Base-by-base conservation (phyloP, 2,329 filamentous ascomycete genomes). In the Leptographium lundbergii region DNA sequence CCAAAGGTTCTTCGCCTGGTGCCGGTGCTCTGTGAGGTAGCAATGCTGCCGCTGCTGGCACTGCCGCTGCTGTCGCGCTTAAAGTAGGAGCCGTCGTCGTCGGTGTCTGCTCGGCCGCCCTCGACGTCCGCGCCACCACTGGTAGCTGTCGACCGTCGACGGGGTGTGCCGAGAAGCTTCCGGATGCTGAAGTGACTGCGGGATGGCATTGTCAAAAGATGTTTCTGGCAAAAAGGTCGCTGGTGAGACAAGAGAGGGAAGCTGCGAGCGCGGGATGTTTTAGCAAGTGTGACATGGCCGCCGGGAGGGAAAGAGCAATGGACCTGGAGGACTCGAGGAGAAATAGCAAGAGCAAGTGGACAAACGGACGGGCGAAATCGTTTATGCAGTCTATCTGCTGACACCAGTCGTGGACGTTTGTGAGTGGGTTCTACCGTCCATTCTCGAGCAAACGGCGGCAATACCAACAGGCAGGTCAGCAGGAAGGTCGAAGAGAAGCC, bases 151-250 rank as follows among this genome's bases (percentile, higher is more conserved):
- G 58, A 39, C 19, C 50, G 48, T 9, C 61, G 64, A 52, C 66
- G 67, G 50, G 64, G 63, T 57, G 71, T 69, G 39, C 70, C 69
- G 61, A 76, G 72, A 32, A 77, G 67, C 66, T 70, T 72, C 61
- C 75, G 72, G 63, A 77, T 75, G 65, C 67, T 75, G 66, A 76
- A 72, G 62, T 67, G 68, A 54, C 73, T 69, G 62, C 70, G 72
- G 59, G 74, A 74, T 69, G 71, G 66, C 67, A 75, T 77, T 60
- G 59, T 72, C 22, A 51, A 7, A 9, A 11, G 47, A 29, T 51
- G 25, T 29, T 19, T 5, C 2, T 17, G 14, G 14, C 9, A 0
- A 22, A 24, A 19, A 32, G 2, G 36, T 10, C 13, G 4, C 2
- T 7, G n/a, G 13, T 51, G 48, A 42, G 34, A 29, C 17, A 42